Base-by-base conservation (phyloP, 768 basidiomycete genomes). In the Suillus hirtellus region DNA sequence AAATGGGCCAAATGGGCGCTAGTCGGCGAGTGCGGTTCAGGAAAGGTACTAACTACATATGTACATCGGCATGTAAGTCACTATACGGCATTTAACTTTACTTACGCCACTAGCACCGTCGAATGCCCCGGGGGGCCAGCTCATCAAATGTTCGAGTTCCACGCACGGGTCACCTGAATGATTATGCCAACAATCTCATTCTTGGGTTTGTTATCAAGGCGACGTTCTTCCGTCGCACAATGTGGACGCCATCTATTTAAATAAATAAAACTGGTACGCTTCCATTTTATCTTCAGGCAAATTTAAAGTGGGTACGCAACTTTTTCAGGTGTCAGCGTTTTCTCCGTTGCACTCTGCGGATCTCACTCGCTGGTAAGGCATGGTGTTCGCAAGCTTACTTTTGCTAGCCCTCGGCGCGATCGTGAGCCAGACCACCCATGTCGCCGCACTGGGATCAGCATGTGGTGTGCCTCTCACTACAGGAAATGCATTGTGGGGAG, bases 401-500 rank as follows among this genome's bases (percentile, higher is more conserved):
- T 53, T 35, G 11, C 52, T 53, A 3, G 52, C 34, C 52, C 19
- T 53, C 6, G n/a, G 34, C 11, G 6, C 34, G 52, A n/a, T 35
- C 1, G 52, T 35, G 34, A 35, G 34, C 31, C 52, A 53, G 34
- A n/a, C 19, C 11, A n/a, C 34, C 11, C 31, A n/a, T 19, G 52
- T 53, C 11, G 19, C 19, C 19, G 52, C 52, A n/a, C 72, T 81
- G 12, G 83, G 82, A 1, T 61, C 62, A 31, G 55, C 65, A 14
- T 85, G 82, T 69, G 55, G 35, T 54, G 46, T 65, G 21, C 63
- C 63, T 56, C 38, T 60, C 19, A 60, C 43, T 56, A 12, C 17
- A 11, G 86, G 86, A 15, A 79, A 76, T 10, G 85, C 88, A 15
- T 77, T 77, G 17, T 67, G 84, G 21, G 69, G 68, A 21, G 88